Percentiles rank a stretch among this genome's conserved stretches.
Conservation (phyloP, 1,284 basidiomycete species). For the Papiliotrema nemorosa region DNA sequence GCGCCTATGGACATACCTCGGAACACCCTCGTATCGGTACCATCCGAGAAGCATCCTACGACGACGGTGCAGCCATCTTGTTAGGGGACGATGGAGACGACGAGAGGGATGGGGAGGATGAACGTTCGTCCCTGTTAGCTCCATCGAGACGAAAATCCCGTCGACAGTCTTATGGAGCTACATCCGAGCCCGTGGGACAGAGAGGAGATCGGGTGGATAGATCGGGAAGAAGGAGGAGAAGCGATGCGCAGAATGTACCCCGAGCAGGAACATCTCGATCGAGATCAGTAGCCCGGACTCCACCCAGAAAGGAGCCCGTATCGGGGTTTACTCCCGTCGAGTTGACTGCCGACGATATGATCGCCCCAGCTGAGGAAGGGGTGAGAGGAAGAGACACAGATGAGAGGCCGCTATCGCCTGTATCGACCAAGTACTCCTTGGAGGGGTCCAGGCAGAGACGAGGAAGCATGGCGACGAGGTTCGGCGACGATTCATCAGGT, state of each 20-base stretch:
- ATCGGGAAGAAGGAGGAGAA: constrained; percentile 4
- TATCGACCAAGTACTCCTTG: constrained; percentile 5
- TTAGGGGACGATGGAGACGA: constrained; percentile 28
- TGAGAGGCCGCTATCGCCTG: constrained; percentile 16
- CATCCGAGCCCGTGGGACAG: constrained; percentile 17
- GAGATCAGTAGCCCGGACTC: constrained; percentile 34
- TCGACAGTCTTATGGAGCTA: constrained; percentile 23
- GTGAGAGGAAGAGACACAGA: constrained; percentile 7
- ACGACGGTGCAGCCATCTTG: constrained; percentile 28
- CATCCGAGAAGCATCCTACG: constrained; percentile 29
- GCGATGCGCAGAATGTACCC: not conserved
- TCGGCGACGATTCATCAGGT: constrained; percentile 30
- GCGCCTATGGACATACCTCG: not conserved
- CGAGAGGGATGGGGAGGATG: constrained; percentile 6
- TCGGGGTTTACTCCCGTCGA: not conserved
- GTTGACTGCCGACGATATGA: not conserved
- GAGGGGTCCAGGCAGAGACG: not conserved
- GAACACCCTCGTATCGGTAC: constrained; percentile 18
- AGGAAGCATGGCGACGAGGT: constrained; percentile 12
- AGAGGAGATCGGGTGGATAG: constrained; percentile 3
- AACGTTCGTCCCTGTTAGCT: constrained; percentile 12
- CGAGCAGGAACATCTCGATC: constrained; percentile 27
- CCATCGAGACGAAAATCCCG: constrained; percentile 7
- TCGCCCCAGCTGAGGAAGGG: not conserved
- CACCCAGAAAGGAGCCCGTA: constrained; percentile 22